phyloP scores from a whole-genome alignment of 441 rosid genomes.

The Corymbia calophylla region DNA sequence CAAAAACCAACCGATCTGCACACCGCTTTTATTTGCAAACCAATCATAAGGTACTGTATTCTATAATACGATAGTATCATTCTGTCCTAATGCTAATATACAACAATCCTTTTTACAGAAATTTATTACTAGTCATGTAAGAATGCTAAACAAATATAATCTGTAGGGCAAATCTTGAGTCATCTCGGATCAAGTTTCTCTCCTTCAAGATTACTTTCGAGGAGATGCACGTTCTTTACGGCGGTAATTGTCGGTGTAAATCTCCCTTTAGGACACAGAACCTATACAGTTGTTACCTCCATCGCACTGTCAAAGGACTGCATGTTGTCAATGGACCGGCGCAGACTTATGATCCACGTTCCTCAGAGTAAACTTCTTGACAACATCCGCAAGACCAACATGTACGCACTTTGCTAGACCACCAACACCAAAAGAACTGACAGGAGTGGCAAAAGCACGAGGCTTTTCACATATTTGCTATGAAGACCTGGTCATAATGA shows the following conservation, averaged over 20 bases:
- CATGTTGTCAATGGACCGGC: not conserved
- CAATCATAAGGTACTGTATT: not conserved
- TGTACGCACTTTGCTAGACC: not conserved
- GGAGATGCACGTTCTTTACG: not conserved
- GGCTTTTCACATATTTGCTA: conserved; percentile 16
- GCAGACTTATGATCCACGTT: not conserved
- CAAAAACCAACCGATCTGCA: not conserved
- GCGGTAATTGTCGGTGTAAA: not conserved
- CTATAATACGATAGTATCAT: not conserved
- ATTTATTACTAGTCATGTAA: conserved; percentile 27
- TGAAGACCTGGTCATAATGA: conserved; percentile 39
- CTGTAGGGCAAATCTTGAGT: conserved; percentile 3
- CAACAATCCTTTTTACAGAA: conserved; percentile 17
- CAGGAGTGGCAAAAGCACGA: conserved; percentile 19
- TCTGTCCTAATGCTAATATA: not conserved
- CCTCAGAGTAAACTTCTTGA: not conserved
- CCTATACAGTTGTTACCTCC: not conserved
- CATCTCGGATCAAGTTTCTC: conserved; percentile 2
- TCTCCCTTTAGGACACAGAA: not conserved
- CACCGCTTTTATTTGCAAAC: not conserved
- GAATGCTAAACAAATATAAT: conserved; percentile 33
- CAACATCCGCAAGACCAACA: not conserved
- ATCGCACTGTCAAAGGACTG: not conserved
- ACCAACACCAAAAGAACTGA: conserved; percentile 11
- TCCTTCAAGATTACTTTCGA: not conserved